phyloP scores from a whole-genome alignment of 2,329 filamentous ascomycete species.

The Triangularia setosa region DNA sequence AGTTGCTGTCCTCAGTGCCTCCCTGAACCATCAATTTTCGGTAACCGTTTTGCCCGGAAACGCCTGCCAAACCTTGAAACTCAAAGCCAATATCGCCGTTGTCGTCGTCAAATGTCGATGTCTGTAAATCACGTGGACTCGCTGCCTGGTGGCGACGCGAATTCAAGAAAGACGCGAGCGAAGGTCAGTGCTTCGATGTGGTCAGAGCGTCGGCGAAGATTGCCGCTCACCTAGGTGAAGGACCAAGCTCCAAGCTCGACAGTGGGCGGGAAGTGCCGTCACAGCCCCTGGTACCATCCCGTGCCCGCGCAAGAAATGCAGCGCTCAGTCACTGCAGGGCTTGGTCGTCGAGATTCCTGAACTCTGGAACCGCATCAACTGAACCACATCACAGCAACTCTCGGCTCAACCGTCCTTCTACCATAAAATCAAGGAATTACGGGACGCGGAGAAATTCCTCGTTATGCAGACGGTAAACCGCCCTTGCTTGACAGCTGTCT shows the following conservation, averaged over 20 bases:
- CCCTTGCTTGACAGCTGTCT: not conserved
- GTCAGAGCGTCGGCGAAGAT: not conserved
- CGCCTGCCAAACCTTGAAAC: not conserved
- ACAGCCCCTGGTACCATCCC: not conserved
- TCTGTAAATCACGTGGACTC: slow-evolving; percentile 8
- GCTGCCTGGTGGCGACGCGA: slow-evolving; percentile 14
- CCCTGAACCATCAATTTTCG: not conserved
- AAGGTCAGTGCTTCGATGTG: slow-evolving; percentile 7
- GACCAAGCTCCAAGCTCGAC: not conserved
- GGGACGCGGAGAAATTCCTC: slow-evolving; percentile 1
- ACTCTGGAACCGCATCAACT: not conserved
- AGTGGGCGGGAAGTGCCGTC: not conserved
- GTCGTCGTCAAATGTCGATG: slow-evolving; percentile 2
- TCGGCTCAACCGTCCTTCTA: not conserved
- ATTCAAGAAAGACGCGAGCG: not conserved
- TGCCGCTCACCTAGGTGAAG: not conserved
- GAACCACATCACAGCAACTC: not conserved
- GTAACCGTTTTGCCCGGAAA: not conserved
- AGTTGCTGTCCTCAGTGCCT: not conserved
- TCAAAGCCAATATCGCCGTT: not conserved
- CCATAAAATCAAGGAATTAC: not conserved
- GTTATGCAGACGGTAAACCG: not conserved
- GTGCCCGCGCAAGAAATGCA: not conserved
- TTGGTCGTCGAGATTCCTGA: not conserved
- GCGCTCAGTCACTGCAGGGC: not conserved